phyloP scores from a whole-genome alignment of 2,329 filamentous ascomycete species.

The Sclerotinia nivalis region DNA sequence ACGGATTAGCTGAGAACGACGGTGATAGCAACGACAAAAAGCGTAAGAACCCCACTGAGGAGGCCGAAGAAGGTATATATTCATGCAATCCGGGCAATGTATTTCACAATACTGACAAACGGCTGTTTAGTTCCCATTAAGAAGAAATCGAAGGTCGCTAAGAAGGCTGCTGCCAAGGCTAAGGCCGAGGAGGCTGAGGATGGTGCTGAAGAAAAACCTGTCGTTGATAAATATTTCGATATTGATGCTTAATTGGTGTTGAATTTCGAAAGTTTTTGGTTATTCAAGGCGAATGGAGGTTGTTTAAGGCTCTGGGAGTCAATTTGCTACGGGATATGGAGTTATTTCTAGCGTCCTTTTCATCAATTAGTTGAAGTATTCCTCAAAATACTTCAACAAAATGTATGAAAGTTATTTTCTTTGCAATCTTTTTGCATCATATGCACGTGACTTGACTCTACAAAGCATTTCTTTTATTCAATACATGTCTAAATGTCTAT shows the following conservation, averaged over 20 bases:
- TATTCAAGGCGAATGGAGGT: background rate
- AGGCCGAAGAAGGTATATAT: background rate
- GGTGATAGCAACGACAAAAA: background rate
- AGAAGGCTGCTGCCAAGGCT: background rate
- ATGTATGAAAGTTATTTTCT: background rate
- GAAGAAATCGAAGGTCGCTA: background rate
- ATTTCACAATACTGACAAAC: background rate
- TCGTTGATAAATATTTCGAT: too few relatives aligned
- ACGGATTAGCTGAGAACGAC: background rate
- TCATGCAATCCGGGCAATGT: background rate
- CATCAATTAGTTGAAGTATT: background rate
- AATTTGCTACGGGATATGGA: background rate
- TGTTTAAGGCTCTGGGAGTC: background rate
- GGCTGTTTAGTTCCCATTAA: background rate
- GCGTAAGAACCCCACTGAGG: background rate
- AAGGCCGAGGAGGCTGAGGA: background rate
- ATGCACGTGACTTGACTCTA: background rate
- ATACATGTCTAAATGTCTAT: background rate
- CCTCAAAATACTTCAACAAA: background rate
- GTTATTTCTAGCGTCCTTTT: background rate
- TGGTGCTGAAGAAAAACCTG: too few relatives aligned
- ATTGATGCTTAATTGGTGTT: too few relatives aligned
- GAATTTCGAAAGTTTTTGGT: fast-evolving
- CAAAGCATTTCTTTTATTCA: background rate
- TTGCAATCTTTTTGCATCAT: background rate